phyloP scores from a whole-genome alignment of 1,284 basidiomycete genomes.

The Tausonia pullulans region DNA sequence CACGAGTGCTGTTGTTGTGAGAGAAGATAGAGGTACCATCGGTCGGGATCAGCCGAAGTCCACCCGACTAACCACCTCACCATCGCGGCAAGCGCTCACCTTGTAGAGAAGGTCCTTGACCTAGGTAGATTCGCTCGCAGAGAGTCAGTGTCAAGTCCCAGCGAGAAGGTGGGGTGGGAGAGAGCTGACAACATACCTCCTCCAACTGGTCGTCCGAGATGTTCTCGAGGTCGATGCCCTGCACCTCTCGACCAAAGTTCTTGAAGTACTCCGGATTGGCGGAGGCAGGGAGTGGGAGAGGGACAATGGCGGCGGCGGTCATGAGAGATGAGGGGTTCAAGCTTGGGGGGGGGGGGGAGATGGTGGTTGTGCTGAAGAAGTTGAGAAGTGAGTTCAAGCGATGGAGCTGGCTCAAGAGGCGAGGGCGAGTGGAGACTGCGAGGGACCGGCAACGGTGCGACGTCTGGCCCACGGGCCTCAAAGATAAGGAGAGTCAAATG shows the following conservation, averaged over 20 bases:
- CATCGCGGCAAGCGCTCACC: slow-evolving; percentile 31
- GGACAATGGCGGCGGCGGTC: slow-evolving; percentile 16
- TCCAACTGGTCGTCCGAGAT: slow-evolving; percentile 46
- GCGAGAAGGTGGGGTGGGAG: neutral
- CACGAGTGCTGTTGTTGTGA: slow-evolving; percentile 48
- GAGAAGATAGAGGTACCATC: neutral
- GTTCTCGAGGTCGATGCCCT: slow-evolving; percentile 48
- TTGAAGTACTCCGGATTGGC: slow-evolving; percentile 48
- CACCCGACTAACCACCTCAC: neutral
- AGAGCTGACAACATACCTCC: slow-evolving; percentile 26
- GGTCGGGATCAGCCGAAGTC: neutral
- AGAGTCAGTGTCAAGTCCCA: no score
- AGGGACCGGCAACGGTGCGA: no score
- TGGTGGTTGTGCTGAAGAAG: no score
- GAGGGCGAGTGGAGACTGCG: no score
- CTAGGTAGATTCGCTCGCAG: neutral
- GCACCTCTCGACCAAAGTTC: slow-evolving; percentile 55
- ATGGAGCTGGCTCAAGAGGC: no score
- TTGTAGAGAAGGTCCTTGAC: slow-evolving; percentile 55
- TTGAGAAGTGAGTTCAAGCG: no score
- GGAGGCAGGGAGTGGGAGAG: slow-evolving; percentile 49
- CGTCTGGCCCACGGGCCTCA: no score
- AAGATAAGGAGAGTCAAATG: no score
- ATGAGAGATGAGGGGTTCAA: no score
- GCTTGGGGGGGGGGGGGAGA: no score